Conservation (phyloP, 2,329 filamentous ascomycete genomes). For the Aspergillus quadricinctus region DNA sequence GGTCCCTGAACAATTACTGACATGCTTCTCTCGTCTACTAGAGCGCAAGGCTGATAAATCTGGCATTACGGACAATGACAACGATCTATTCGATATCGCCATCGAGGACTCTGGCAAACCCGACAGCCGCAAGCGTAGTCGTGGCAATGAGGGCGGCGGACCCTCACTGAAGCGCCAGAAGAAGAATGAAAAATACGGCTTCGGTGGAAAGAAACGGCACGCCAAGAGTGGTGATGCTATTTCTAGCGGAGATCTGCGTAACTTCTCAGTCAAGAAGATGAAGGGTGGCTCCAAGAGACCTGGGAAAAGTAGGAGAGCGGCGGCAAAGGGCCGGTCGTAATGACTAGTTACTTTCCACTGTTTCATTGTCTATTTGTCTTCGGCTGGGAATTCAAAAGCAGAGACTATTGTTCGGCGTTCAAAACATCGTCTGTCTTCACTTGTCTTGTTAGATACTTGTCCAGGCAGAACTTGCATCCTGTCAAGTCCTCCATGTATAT, state of each 20-base stretch:
- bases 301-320: constrained; percentile 49
- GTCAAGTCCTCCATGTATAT: not conserved
- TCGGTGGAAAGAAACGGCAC: constrained; percentile 91
- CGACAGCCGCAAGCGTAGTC: constrained; percentile 44
- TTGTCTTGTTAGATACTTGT: not conserved
- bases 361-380: not conserved
- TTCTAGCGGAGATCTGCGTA: constrained; percentile 74
- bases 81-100: constrained; percentile 86
- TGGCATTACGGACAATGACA: constrained; percentile 63
- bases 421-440: not conserved
- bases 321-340: constrained; percentile 26
- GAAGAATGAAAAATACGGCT: constrained; percentile 93
- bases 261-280: constrained; percentile 82
- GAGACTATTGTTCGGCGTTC: not conserved
- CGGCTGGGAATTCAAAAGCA: not conserved
- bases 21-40: constrained; percentile 35
- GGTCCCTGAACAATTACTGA: constrained; percentile 19
- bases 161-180: constrained; percentile 70
- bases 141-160: constrained; percentile 38
- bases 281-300: constrained; percentile 54
- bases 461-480: not conserved
- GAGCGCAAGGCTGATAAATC: constrained; percentile 69
- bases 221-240: constrained; percentile 84
- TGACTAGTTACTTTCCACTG: not conserved
- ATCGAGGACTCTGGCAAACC: constrained; percentile 66